Base-by-base conservation (phyloP, 768 basidiomycete species). In the Xanthoconium stramineum region DNA sequence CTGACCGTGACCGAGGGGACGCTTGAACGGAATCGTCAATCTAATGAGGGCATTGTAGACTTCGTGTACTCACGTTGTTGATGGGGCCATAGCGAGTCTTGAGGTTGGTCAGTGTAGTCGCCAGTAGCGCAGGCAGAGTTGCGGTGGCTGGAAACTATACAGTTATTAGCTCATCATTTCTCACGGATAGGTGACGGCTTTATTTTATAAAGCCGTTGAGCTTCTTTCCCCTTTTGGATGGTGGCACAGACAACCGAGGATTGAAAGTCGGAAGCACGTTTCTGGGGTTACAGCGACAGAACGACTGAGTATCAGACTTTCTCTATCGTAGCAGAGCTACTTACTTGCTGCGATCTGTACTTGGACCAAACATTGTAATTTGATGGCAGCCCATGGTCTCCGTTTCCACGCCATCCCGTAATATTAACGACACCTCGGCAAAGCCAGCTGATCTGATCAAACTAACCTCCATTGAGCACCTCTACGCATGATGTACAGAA, bases 1-100 rank as follows among this genome's bases (percentile, higher is more conserved):
- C 78, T 60, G 47, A 80, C 78, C 76, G 78, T 68, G 69, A 76
- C 74, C 58, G 70, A 76, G 58, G 79, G 79, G 65, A 80, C 79
- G 53, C 79, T 80, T 46, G 3, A 39, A 42, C 24, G 12, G 7
- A 7, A 45, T 8, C 10, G 43, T 64, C 32, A 63, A 32, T 29
- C 47, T 30, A 38, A 38, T 17, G 17, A 17, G 30, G 17, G 49
- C 30, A n/a, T 30, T 40, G 35, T 47, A 54, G 47, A 55, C 36
- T 35, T 36, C 33, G 43, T n/a, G 60, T 46, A 78, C 80, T 71
- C 69, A 81, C 80, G 80, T 81, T 60, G 80, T 81, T 58, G 79
- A 76, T 67, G 77, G 75, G 55, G 77, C 75, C 80, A 82, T 81
- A 65, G 62, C 62, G 50, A 56, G 61, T 68, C 65, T 77, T 76